Base-by-base conservation (phyloP, 2,329 filamentous ascomycete species). In the Podosphaera xanthii region DNA sequence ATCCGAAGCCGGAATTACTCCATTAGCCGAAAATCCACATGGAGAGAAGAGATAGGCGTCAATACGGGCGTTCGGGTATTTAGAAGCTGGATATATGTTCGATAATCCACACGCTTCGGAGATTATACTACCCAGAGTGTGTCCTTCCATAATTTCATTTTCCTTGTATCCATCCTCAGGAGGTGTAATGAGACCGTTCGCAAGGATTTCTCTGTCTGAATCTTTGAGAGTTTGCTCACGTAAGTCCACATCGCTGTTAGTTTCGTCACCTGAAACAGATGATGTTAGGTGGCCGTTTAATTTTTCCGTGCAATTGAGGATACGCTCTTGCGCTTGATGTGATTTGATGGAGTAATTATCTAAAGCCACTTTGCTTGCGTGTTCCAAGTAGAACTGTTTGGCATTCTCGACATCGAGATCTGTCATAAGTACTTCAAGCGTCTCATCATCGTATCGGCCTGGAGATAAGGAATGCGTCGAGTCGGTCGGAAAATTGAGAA, bases 41-140 rank as follows among this genome's bases (percentile, higher is more conserved):
- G 92, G 92, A 0, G 86, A 89, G 75, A 98, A 98, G 59, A 96
- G 80, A 71, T 97, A 98, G 31, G 92, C 88, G 66, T 98, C 92
- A 64, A 98, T 87, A 61, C 87, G 86, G 31, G 92, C 86, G 65
- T 96, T 91, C 0, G 92, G 90, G 69, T 95, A 97, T 71, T 85
- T 84, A 61, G 82, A 82, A 52, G 81, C 82, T 4, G 92, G 86
- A 67, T 97, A 98, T 62, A 98, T 83, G 62, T 89, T 84, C 22
- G 89, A 84, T 55, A 98, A 79, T 57, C 92, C 92, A 71, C 88
- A 97, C 61, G 78, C 78, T 66, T 97, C 87, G 14, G 91, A 92
- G 54, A 98, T 89, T 49, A 96, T 84, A 2, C 88, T 92, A 56
- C 92, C 92, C 53, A 98, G 78, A 14, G 89, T 85, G 69, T 98